Conservation (phyloP, 2,329 filamentous ascomycete species). For the Penicillium sp. region DNA sequence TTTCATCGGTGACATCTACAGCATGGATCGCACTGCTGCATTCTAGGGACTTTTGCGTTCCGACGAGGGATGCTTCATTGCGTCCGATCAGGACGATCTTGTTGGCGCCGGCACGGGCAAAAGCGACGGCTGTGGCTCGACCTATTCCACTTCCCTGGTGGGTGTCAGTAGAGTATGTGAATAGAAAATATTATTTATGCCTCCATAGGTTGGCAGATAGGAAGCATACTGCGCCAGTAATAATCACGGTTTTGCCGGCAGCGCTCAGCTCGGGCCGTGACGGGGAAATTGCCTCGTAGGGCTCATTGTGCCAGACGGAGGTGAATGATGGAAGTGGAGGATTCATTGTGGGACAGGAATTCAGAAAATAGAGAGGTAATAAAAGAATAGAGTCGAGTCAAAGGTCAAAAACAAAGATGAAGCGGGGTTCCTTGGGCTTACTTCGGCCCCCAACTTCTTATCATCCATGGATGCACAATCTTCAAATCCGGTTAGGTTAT, state of each 20-base stretch:
- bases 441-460: no score
- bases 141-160: slow-evolving; percentile 9
- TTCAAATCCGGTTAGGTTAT: no score
- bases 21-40: slow-evolving; percentile 1
- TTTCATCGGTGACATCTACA: slow-evolving; percentile 6
- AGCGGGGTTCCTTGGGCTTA: no score
- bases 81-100: slow-evolving; percentile 7
- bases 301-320: slow-evolving; percentile 26
- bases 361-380: neutral
- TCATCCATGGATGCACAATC: no score
- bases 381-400: neutral
- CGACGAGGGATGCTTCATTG: slow-evolving; percentile 1
- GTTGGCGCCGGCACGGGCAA: slow-evolving; percentile 6
- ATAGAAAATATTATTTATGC: neutral
- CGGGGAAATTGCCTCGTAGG: slow-evolving; percentile 31
- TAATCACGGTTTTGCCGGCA: slow-evolving; percentile 22
- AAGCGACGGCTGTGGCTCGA: slow-evolving; percentile 8
- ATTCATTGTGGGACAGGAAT: slow-evolving; percentile 45
- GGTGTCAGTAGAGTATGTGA: neutral
- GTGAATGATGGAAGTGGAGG: slow-evolving; percentile 36
- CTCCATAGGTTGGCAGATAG: neutral
- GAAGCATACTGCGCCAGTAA: slow-evolving; percentile 21
- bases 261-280: slow-evolving; percentile 21
- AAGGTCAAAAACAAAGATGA: neutral
- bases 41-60: neutral